These are phyloP conservation scores for Fusarium sp. DNA, from an alignment of 2,329 filamentous ascomycete species.

Conservation along the genomic window DNA sequence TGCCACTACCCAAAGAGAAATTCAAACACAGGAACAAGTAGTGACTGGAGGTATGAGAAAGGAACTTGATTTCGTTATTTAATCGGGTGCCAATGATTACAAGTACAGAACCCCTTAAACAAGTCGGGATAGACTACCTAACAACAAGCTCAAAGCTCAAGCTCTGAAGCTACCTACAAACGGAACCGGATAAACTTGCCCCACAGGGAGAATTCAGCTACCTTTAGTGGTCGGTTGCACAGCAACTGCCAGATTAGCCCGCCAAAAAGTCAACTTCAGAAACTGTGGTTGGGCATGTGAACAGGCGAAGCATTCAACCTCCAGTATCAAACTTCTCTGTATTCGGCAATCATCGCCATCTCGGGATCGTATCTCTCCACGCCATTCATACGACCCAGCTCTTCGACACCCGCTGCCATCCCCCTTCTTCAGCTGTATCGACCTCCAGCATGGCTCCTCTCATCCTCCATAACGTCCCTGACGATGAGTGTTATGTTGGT, in stretches of 20 bases:
- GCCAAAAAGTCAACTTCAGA: conserved; percentile 41
- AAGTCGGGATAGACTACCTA: neutral
- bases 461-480: conserved; percentile 76
- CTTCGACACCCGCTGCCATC: neutral
- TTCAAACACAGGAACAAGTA: neutral
- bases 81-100: neutral
- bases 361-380: conserved; percentile 2
- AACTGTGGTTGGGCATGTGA: conserved; percentile 35
- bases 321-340: conserved; percentile 12
- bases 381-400: conserved; percentile 8
- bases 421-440: conserved; percentile 3
- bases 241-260: conserved; percentile 43
- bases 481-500: conserved; percentile 75
- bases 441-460: conserved; percentile 68
- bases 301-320: conserved; percentile 11
- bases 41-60: neutral
- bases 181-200: conserved; percentile 37
- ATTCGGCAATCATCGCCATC: conserved; percentile 10
- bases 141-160: conserved; percentile 3
- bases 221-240: conserved; percentile 39
- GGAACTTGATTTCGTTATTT: too few species aligned
- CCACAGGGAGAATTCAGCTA: conserved; percentile 24
- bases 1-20: neutral
- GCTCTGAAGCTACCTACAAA: neutral
- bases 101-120: too few species aligned